Evolutionary conservation across 176 grass and related monocot species (phyloP).

Genomic region (Pontederia crassipes): DNA sequence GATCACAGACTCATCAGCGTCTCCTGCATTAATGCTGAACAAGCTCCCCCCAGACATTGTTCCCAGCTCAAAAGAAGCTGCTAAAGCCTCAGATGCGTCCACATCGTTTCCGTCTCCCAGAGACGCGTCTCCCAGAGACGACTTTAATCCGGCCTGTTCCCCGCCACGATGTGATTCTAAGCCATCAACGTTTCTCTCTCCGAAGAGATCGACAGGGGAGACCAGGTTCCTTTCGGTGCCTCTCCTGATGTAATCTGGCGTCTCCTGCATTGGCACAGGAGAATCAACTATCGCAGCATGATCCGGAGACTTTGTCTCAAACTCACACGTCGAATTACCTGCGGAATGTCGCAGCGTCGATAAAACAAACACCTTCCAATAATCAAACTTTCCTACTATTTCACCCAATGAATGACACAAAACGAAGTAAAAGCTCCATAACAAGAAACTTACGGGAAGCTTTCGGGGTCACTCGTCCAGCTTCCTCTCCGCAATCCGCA

Average conservation of each 20-base stretch:
- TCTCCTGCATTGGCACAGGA: conserved; percentile 33
- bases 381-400: no score
- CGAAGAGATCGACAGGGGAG: conserved; percentile 64
- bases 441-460: no score
- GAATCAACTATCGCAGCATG: not conserved
- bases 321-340: not conserved
- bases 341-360: not conserved
- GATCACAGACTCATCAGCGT: not conserved
- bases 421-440: no score
- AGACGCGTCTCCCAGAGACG: not conserved
- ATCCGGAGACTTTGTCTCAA: not conserved
- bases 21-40: conserved; percentile 11
- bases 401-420: no score
- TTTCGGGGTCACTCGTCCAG: no score
- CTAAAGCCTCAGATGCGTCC: not conserved
- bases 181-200: not conserved
- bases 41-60: not conserved
- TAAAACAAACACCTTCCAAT: not conserved
- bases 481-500: no score
- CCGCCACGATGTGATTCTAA: not conserved
- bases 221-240: conserved; percentile 30
- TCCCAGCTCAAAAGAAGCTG: conserved; percentile 1
- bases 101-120: not conserved
- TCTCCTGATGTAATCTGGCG: conserved; percentile 66
- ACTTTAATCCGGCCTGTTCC: no score